Percentiles rank a stretch among this genome's conserved stretches.
These are phyloP conservation scores for Trichophyton schoenleinii DNA, from an alignment of 2,329 filamentous ascomycete species.

Conservation along the genomic window DNA sequence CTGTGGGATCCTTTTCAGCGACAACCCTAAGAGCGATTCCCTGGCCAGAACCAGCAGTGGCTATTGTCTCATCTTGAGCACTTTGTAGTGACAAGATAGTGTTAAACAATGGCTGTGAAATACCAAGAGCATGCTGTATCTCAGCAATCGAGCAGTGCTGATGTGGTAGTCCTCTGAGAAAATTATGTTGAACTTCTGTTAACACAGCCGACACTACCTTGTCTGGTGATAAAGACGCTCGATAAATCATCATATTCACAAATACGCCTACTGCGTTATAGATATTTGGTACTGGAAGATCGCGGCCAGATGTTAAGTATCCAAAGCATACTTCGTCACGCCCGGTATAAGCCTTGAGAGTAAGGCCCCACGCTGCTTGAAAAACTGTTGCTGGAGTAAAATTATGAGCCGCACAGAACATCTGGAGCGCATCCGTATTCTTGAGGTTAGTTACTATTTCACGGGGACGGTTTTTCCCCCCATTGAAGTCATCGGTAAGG, in stretches of 20 bases:
- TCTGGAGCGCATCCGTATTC: neutral
- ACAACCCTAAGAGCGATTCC: neutral
- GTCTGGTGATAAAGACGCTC: conserved; percentile 21
- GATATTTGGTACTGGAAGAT: conserved; percentile 35
- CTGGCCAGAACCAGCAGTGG: neutral
- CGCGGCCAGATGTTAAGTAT: conserved; percentile 42
- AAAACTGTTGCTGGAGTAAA: conserved; percentile 39
- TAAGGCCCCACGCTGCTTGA: conserved; percentile 41
- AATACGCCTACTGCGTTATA: conserved; percentile 30
- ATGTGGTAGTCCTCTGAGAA: conserved; percentile 43
- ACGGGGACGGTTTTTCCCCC: neutral
- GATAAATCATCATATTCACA: conserved; percentile 29
- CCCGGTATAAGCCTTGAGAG: conserved; percentile 38
- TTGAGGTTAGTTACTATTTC: conserved; percentile 6
- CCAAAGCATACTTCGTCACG: conserved; percentile 41
- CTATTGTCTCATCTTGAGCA: neutral
- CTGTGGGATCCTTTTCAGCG: conserved; percentile 5
- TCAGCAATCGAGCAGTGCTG: conserved; percentile 43
- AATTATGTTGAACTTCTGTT: conserved; percentile 41
- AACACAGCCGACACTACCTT: conserved; percentile 37
- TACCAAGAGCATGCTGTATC: conserved; percentile 26
- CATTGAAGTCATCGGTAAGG: neutral
- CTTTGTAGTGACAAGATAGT: conserved; percentile 6
- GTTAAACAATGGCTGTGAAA: conserved; percentile 7
- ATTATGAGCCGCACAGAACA: conserved; percentile 9